These are phyloP conservation scores for Bipolaris zeicola DNA, from an alignment of 2,329 filamentous ascomycete genomes.

Conservation along the genomic window DNA sequence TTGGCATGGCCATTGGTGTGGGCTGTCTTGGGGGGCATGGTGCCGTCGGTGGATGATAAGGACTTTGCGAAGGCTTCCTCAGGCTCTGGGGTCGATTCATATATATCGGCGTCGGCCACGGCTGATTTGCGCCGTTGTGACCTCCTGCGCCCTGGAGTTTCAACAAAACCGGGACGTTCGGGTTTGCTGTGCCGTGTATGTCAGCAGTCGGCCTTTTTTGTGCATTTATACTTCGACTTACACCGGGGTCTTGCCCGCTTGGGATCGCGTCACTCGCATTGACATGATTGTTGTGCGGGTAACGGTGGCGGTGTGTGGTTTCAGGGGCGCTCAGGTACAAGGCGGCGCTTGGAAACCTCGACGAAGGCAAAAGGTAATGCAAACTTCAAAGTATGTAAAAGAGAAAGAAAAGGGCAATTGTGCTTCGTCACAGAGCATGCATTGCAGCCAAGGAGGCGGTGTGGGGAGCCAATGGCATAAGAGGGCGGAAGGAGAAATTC, in stretches of 20 bases:
- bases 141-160: constrained; percentile 54
- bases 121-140: constrained; percentile 53
- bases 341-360: neutral
- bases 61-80: constrained; percentile 26
- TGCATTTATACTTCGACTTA: constrained; percentile 32
- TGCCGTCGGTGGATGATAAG: constrained; percentile 1
- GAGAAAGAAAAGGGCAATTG: neutral
- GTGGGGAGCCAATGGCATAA: constrained; percentile 14
- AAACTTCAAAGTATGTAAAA: neutral
- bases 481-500: constrained; percentile 1
- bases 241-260: constrained; percentile 57
- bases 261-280: constrained; percentile 53
- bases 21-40: constrained; percentile 32
- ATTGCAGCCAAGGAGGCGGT: constrained; percentile 8
- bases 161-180: constrained; percentile 54
- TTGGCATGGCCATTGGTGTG: constrained; percentile 41
- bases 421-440: constrained; percentile 14
- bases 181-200: constrained; percentile 42
- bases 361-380: neutral
- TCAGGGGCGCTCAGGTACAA: constrained; percentile 15
- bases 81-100: constrained; percentile 46
- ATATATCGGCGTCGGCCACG: constrained; percentile 29
- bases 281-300: constrained; percentile 37
- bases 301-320: constrained; percentile 17
- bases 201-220: constrained; percentile 25